A percentile compares a stretch with the other conserved stretches of the same genome.
These are phyloP conservation scores for Annona squamosa DNA, from an alignment of 164 flowering plant species.

Conservation along the genomic window DNA sequence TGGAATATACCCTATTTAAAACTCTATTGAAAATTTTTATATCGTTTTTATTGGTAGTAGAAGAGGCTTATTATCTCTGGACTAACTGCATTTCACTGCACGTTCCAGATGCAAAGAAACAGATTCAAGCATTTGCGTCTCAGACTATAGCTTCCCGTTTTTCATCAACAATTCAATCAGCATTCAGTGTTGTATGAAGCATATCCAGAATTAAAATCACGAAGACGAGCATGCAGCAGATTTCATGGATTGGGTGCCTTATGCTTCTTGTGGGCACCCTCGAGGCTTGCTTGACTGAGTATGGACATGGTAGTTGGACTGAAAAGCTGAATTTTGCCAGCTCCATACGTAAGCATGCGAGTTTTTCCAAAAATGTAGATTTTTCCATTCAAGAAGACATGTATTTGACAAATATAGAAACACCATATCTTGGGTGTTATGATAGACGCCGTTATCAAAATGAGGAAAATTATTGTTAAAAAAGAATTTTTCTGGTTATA, in stretches of 20 bases:
- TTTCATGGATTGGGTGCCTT: background rate
- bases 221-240: background rate
- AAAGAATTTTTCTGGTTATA: no score
- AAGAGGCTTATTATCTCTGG: no score
- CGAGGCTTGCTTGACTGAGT: no score
- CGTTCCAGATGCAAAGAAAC: slow-evolving; percentile 86
- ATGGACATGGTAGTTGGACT: background rate
- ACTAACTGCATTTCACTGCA: background rate
- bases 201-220: background rate
- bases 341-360: background rate
- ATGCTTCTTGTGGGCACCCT: no score
- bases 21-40: no score
- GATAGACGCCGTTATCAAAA: background rate
- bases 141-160: slow-evolving; percentile 67
- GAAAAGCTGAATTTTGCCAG: background rate
- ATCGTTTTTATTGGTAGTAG: no score
- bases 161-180: slow-evolving; percentile 70
- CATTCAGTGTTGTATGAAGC: slow-evolving; percentile 70
- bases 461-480: background rate
- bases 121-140: slow-evolving; percentile 81
- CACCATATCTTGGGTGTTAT: no score
- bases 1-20: no score
- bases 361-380: background rate
- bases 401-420: no score
- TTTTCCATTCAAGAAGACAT: no score